These are phyloP conservation scores for Cyberlindnera mrakii DNA, from an alignment of 805 yeast genomes.

Conservation along the genomic window DNA sequence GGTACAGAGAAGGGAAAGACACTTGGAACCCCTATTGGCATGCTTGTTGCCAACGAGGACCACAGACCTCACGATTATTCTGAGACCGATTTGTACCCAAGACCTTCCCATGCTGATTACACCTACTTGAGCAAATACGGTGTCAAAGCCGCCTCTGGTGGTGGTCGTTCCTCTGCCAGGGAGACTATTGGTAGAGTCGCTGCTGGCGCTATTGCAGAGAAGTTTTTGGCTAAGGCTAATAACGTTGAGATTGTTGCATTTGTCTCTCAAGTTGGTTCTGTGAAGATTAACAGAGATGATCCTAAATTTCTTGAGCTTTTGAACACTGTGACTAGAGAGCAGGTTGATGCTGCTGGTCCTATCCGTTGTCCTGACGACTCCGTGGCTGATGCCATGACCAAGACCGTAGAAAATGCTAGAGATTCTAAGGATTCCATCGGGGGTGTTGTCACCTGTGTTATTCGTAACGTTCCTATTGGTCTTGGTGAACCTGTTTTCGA, in stretches of 20 bases:
- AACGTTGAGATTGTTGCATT: conserved; percentile 93
- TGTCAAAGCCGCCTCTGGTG: conserved; percentile 90
- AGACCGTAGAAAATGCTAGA: conserved; percentile 80
- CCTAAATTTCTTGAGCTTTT: conserved; percentile 61
- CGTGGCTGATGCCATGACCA: conserved; percentile 73
- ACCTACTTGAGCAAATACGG: conserved; percentile 91
- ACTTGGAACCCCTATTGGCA: conserved; percentile 91
- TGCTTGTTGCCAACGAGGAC: conserved; percentile 90
- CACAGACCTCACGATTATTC: conserved; percentile 95
- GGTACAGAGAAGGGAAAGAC: conserved; percentile 91
- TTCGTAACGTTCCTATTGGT: conserved; percentile 92
- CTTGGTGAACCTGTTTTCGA: conserved; percentile 97
- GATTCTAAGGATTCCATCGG: conserved; percentile 91
- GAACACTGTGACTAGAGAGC: conserved; percentile 76
- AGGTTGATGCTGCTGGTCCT: conserved; percentile 83
- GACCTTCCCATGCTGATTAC: conserved; percentile 97
- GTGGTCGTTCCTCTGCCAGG: conserved; percentile 95
- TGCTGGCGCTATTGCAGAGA: conserved; percentile 98
- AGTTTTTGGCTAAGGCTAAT: conserved; percentile 68
- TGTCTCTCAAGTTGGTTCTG: conserved; percentile 85
- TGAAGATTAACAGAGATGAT: conserved; percentile 69
- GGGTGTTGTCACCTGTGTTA: conserved; percentile 96
- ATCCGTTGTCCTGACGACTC: conserved; percentile 86
- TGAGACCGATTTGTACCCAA: conserved; percentile 91
- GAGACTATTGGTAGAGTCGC: conserved; percentile 99